phyloP scores from a whole-genome alignment of 345 rosid species.

The Syzygium jambos region DNA sequence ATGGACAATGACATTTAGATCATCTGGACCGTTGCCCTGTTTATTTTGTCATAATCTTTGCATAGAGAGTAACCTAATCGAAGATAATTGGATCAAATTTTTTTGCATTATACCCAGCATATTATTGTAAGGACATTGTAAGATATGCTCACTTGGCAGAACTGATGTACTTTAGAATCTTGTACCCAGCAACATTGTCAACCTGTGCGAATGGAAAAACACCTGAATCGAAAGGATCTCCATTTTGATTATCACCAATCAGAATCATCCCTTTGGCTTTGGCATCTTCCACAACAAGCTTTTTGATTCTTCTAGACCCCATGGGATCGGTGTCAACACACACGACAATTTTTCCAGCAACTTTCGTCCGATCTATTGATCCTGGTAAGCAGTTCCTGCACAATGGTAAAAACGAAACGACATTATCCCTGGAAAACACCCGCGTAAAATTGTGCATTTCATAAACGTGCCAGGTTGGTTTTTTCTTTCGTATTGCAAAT shows the following conservation, averaged over 20 bases:
- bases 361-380: constrained; percentile 53
- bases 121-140: background rate
- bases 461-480: background rate
- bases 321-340: constrained; percentile 29
- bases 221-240: constrained; percentile 53
- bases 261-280: constrained; percentile 55
- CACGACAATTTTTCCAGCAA: constrained; percentile 47
- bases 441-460: background rate
- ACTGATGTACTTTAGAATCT: constrained; percentile 45
- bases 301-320: constrained; percentile 28
- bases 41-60: background rate
- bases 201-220: constrained; percentile 52
- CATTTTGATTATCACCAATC: constrained; percentile 23
- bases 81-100: background rate
- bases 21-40: background rate
- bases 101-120: background rate
- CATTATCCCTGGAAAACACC: background rate
- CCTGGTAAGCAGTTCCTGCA: constrained; percentile 64
- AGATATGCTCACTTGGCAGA: constrained; percentile 39
- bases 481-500: background rate
- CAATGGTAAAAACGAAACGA: background rate
- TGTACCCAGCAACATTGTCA: constrained; percentile 26
- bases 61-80: background rate
- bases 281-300: constrained; percentile 57
- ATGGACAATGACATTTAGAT: background rate